Evolutionary conservation across 73 alveolate genomes (phyloP), one percentile per base, ranked within the genome.

Genomic region (Paramecium caudatum): DNA sequence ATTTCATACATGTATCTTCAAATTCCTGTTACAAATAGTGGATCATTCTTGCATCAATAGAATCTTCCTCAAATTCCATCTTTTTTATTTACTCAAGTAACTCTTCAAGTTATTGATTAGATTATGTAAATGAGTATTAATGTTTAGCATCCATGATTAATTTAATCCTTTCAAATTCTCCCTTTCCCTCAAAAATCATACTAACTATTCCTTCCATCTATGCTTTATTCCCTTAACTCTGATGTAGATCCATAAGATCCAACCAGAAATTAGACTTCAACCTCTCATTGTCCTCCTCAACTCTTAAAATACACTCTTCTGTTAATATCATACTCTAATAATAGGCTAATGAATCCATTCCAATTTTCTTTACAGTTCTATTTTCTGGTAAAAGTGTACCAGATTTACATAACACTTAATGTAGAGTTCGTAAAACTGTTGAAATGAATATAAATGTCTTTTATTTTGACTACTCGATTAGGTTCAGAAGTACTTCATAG

Each of bases 221-320:
- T 12, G 82, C 87, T 55, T 83, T 50, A 23, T 83, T 70, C 10
- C 69, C 69, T 41, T 62, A 55, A 86, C 47, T 46, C 9, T 70
- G 25, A 86, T 86, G 63, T 23, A 86, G 43, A 23, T 86, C 93
- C 33, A 86, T 86, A 17, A 86, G 47, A 46, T 86, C 93, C 93
- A 86, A 63, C 93, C 93, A 86, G 39, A 63, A 49, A 27, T 48
- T 62, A 23, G 36, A 65, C 65, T 21, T 39, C 3, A 13, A 12
- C 12, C 65, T 81, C 41, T 62, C 90, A 46, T 86, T 49, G 43
- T 41, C 68, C 45, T 62, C 78, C 27, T 86, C 37, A 32, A 86
- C 61, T 47, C 62, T 78, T 10, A 65, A 33, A 0, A 65, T 65
- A 13, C 49, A 65, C n/a, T 48, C 74, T 39, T 85, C 92, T 2